These are phyloP conservation scores for Rhodosporidiobolus sp. DNA, from an alignment of 768 basidiomycete genomes.

Conservation along the genomic window DNA sequence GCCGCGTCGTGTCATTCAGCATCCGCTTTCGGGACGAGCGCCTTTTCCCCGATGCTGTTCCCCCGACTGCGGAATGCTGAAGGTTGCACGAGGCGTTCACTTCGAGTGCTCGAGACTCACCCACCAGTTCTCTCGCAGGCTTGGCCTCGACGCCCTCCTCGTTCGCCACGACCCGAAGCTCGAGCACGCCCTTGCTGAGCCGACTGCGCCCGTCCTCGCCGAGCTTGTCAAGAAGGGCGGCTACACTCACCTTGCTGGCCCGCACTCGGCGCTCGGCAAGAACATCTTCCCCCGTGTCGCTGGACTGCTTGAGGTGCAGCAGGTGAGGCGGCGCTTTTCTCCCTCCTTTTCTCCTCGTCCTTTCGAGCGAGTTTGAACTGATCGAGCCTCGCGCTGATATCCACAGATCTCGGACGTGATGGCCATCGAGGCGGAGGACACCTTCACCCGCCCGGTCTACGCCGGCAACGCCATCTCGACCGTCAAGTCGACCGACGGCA, in stretches of 20 bases:
- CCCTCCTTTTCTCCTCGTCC: not conserved
- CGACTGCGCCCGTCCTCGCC: constrained; percentile 76
- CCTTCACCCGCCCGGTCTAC: constrained; percentile 90
- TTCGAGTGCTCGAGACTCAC: not conserved
- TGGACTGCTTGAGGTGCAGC: constrained; percentile 80
- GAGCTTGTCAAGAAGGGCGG: constrained; percentile 55
- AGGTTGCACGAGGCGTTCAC: too few relatives aligned
- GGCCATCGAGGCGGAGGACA: constrained; percentile 67
- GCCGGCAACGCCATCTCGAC: constrained; percentile 97
- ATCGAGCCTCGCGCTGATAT: not conserved
- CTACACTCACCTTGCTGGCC: constrained; percentile 87
- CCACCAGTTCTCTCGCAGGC: constrained; percentile 22
- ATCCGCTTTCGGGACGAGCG: constrained; percentile 1
- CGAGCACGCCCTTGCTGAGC: constrained; percentile 67
- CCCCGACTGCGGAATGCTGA: not conserved
- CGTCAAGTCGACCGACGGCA: constrained; percentile 70
- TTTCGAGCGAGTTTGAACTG: not conserved
- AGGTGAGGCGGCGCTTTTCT: constrained; percentile 47
- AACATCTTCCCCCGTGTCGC: constrained; percentile 89
- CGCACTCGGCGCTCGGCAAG: constrained; percentile 88
- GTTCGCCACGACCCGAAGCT: constrained; percentile 71
- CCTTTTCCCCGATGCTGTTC: not conserved
- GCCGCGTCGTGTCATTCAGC: too few relatives aligned
- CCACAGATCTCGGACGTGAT: constrained; percentile 75
- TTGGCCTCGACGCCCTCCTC: constrained; percentile 59